These are phyloP conservation scores for Cudoniella acicularis DNA, from an alignment of 495 filamentous ascomycete species.

Conservation along the genomic window DNA sequence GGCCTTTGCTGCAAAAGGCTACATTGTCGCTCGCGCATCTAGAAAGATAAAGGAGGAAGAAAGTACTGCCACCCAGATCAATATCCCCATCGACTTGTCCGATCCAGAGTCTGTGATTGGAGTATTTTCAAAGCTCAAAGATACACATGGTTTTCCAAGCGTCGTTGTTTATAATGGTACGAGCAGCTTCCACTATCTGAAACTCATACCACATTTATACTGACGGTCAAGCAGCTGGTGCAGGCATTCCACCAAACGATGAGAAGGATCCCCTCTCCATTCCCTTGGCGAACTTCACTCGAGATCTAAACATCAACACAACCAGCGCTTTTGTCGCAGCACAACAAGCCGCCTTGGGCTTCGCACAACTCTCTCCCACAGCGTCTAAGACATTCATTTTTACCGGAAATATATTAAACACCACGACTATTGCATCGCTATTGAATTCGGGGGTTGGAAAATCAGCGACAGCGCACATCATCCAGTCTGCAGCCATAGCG, in stretches of 20 bases:
- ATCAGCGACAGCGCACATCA: conserved; percentile 41
- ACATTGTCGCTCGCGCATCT: conserved; percentile 40
- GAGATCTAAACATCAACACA: conserved; percentile 41
- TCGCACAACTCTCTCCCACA: conserved; percentile 32
- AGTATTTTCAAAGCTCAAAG: conserved; percentile 38
- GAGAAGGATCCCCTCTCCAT: conserved; percentile 32
- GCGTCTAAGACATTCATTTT: conserved; percentile 44
- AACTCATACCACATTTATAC: conserved; percentile 6
- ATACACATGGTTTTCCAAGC: conserved; percentile 35
- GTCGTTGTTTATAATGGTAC: conserved; percentile 51
- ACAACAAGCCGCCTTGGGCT: conserved; percentile 37
- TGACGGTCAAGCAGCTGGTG: conserved; percentile 14
- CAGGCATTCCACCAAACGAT: conserved; percentile 13
- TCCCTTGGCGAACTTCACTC: conserved; percentile 31
- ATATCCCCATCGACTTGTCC: conserved; percentile 38
- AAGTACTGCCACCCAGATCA: conserved; percentile 31
- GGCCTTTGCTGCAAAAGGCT: conserved; percentile 42
- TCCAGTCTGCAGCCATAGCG: conserved; percentile 34
- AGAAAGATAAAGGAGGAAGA: conserved; percentile 33
- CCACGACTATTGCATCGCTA: conserved; percentile 26
- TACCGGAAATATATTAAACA: conserved; percentile 46
- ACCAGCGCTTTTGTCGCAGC: conserved; percentile 42
- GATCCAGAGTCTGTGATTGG: conserved; percentile 33
- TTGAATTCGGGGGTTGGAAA: conserved; percentile 41
- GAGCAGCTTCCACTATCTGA: conserved; percentile 10